Conservation (phyloP, 352 stramenopile genomes). For the Thraustochytrium striatum region DNA sequence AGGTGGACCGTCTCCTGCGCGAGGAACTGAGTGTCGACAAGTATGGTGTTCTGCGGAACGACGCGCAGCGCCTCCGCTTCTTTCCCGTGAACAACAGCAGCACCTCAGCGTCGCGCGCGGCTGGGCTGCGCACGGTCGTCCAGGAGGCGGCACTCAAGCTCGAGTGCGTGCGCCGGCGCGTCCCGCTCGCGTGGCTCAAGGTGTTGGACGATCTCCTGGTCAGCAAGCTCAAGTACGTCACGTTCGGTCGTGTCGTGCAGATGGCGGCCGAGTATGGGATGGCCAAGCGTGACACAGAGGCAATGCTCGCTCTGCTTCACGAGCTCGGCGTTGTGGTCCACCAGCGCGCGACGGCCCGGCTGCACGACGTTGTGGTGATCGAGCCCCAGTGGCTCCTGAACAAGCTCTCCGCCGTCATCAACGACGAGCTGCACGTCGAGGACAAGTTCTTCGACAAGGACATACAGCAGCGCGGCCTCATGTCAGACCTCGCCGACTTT, state of each 20-base stretch:
- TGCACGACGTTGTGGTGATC: constrained; percentile 15
- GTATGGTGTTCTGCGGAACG: no score
- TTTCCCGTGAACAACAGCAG: constrained; percentile 13
- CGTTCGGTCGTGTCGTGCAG: no score
- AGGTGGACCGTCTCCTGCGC: background rate
- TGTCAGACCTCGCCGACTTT: constrained; percentile 19
- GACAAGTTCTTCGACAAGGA: constrained; percentile 3
- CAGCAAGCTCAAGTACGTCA: no score
- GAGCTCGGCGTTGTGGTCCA: constrained; percentile 35
- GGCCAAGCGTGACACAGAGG: no score
- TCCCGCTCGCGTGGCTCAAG: constrained; percentile 14
- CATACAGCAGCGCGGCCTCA: background rate
- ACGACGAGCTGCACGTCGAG: constrained; percentile 4
- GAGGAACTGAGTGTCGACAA: no score
- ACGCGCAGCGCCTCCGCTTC: background rate
- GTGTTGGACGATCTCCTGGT: background rate
- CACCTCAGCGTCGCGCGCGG: background rate
- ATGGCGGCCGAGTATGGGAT: no score
- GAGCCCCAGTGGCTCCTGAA: constrained; percentile 16
- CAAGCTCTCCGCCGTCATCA: constrained; percentile 4
- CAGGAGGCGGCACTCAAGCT: background rate
- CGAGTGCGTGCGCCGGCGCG: background rate
- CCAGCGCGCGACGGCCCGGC: background rate
- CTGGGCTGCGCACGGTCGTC: background rate
- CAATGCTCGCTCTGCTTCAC: constrained; percentile 19